Evolutionary conservation across 1,284 basidiomycete genomes (phyloP), one percentile per base, ranked within the genome.

Genomic region (Dichomitus squalens): DNA sequence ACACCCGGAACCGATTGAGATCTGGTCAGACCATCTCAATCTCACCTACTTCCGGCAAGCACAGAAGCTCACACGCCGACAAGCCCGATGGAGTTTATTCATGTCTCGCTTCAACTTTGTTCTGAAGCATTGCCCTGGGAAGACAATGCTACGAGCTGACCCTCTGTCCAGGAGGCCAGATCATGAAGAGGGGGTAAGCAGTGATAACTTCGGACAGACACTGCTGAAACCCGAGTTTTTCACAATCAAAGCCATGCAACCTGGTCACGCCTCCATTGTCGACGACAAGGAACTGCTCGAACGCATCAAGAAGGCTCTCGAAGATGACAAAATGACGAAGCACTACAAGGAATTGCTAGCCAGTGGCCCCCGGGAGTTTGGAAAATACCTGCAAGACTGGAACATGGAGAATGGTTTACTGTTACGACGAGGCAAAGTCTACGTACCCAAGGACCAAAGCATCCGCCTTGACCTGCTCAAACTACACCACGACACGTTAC

Each of bases 401-500:
- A 44, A 60, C 20, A 49, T 60, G 14, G 53, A 63, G 12, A 53
- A 69, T 18, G 65, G 64, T 0, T 34, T 71, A 0, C 34, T 70
- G 6, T 48, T 58, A 23, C 66, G 56, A 51, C 51, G 62, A 29
- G 64, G 66, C 20, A 66, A 66, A 16, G 53, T 72, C 36, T 70
- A 67, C 44, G 65, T 73, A 0, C 72, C 71, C 0, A 56, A 67
- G 12, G 56, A 67, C 14, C 29, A 54, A 6, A 49, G 66, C 9
- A 60, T 77, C 0, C 44, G 64, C 2, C 34, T 56, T 18, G 18
- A 56, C 0, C 68, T 75, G 20, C 54, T 75, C 0, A 25, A 59
- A 18, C 40, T 57, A 5, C 67, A 70, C 60, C 72, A 75, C 56
- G 69, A 75, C 52, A 52, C 60, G 0, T 59, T 31, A 2, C 41